Evolutionary conservation across 352 stramenopile genomes (phyloP), one percentile per base, ranked within the genome.

Genomic region (Globisporangium rhizosaccharum): DNA sequence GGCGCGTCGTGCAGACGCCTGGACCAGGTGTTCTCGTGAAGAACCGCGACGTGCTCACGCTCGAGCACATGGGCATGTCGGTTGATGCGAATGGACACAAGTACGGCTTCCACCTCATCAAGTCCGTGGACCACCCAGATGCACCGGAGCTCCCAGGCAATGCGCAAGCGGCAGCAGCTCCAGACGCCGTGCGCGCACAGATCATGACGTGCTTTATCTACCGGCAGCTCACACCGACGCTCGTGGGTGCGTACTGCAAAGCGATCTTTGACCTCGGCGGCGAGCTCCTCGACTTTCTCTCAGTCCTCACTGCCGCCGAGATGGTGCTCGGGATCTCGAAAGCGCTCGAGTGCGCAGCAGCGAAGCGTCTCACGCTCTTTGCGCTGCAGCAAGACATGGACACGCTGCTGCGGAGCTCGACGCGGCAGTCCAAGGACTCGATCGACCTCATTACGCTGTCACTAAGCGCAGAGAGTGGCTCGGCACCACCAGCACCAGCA

Each of bases 1-100:
- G 75, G 78, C 61, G 63, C 15, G 37, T 74, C 8, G 57, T 58
- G 0, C 47, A 71, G 47, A 68, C 66, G 0, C 62, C 77, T 0
- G 64, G 62, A 0, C 67, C 70, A 0, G 61, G 58, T 0, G 30
- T 30, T 3, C 56, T 85, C 30, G 71, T 80, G 50, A 68, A 69
- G 26, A 65, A 73, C n/a, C 78, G 78, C 1, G 78, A 86, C 49
- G 45, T 75, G 46, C 72, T 67, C 39, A 70, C 63, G 2, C 73
- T 88, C 17, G 78, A 88, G 56, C 68, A 67, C 47, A 74, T 74
- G 42, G 75, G 78, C 8, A 70, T 71, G 0, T 61, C 53, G 10
- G 55, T 59, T 0, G 75, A 85, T 44, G 37, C 25, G 10, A 41
- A 73, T 6, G 73, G 78, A 2, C 45, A 74, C 6, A 59, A 61